Conservation (phyloP, 139 green algal species). For the Chlamydomonas sp. region DNA sequence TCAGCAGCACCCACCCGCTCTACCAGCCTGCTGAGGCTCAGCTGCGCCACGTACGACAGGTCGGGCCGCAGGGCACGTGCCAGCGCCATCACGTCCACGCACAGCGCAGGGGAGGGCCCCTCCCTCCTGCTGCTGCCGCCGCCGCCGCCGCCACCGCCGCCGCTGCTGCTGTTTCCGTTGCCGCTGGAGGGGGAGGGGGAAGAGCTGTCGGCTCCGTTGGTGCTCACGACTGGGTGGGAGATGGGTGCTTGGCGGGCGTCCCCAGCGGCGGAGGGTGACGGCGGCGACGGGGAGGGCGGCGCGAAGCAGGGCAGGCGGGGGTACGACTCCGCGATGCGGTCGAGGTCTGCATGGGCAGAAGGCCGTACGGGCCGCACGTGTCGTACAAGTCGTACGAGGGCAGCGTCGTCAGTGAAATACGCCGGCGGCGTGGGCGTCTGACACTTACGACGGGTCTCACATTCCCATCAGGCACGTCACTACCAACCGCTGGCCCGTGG, state of each 20-base stretch:
- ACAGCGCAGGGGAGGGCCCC: not conserved
- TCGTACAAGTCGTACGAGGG: too few relatives aligned
- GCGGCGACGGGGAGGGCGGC: not conserved
- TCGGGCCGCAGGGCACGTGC: not conserved
- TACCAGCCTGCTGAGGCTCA: constrained; percentile 33
- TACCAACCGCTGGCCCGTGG: too few relatives aligned
- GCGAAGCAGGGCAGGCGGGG: constrained; percentile 38
- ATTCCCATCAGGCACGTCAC: too few relatives aligned
- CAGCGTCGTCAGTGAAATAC: too few relatives aligned
- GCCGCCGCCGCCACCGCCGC: not conserved
- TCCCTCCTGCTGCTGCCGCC: not conserved
- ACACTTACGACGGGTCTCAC: too few relatives aligned
- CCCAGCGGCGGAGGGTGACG: not conserved
- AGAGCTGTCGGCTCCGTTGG: not conserved
- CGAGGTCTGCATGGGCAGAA: constrained; percentile 16
- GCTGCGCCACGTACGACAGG: not conserved
- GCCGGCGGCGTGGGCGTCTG: too few relatives aligned
- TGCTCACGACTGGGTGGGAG: not conserved
- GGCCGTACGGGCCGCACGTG: too few relatives aligned
- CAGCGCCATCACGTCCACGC: constrained; percentile 38
- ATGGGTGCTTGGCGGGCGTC: not conserved
- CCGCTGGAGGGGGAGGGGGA: not conserved
- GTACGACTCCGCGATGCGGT: constrained; percentile 26
- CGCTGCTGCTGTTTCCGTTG: not conserved
- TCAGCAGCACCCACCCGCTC: not conserved